phyloP scores from a whole-genome alignment of 495 filamentous ascomycete species.

The Elasticomyces elasticus region DNA sequence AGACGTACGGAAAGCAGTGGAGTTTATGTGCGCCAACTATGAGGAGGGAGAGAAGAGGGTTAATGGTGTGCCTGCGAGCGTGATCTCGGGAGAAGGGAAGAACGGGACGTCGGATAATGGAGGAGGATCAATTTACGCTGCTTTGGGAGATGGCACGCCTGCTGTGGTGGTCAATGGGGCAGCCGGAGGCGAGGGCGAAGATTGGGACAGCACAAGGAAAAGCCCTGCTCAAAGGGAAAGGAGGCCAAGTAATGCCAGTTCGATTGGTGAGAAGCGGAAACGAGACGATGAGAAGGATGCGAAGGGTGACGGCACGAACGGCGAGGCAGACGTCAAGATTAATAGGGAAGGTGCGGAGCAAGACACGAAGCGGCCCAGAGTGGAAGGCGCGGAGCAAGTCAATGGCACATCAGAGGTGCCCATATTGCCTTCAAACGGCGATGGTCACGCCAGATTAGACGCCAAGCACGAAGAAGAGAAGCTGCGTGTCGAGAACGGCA shows the following conservation, averaged over 20 bases:
- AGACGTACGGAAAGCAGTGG: constrained; percentile 55
- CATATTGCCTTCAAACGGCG: background rate
- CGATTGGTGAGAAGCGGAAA: constrained; percentile 17
- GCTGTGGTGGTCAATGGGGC: background rate
- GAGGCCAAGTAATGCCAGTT: constrained; percentile 10
- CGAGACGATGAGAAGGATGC: constrained; percentile 5
- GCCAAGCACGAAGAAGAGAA: constrained; percentile 12
- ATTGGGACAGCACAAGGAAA: constrained; percentile 12
- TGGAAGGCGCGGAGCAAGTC: background rate
- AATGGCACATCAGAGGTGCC: too few relatives aligned
- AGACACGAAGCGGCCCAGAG: constrained; percentile 4
- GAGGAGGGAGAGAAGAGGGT: constrained; percentile 48
- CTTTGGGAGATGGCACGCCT: constrained; percentile 15
- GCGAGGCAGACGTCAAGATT: background rate
- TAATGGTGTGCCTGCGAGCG: constrained; percentile 5
- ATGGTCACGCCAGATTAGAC: background rate
- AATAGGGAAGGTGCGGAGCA: background rate
- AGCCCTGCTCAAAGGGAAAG: constrained; percentile 4
- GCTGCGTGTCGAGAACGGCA: constrained; percentile 8
- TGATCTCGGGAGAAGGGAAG: background rate
- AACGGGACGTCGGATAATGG: constrained; percentile 14
- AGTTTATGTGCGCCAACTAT: constrained; percentile 65
- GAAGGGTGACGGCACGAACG: background rate
- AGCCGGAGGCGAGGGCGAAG: too few relatives aligned
- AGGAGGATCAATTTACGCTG: constrained; percentile 30